Evolutionary conservation across 106 monocot genomes (phyloP), one percentile per base, ranked within the genome.

Genomic region (Dendrobium huoshanense): DNA sequence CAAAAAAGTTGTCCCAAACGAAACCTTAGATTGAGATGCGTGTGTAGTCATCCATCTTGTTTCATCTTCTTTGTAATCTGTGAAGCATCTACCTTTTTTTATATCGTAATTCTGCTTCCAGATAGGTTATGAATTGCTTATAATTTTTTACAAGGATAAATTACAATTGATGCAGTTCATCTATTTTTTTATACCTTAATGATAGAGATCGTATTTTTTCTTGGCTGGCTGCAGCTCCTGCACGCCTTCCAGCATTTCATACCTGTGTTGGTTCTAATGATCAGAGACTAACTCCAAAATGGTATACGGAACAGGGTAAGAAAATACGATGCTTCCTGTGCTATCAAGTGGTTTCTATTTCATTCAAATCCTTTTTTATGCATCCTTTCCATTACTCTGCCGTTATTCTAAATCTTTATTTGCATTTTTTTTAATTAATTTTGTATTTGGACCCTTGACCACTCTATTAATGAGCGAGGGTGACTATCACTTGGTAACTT

Each of bases 221-320:
- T 8, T 73, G 4, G 49, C 78, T 73, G 19, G 80, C 77, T 83
- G 78, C 90, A 98, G 97, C 83, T 78, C 92, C 97, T 76, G 87
- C 94, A 55, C 86, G 92, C 11, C 89, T 98, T 55, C 97, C 97
- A 41, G 81, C 81, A 79, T 98, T 98, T 88, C 97, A 98, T 80
- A 94, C 97, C 68, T 98, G 97, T 78, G 94, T 98, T 49, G 97
- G 94, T 82, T 86, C 92, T 45, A 85, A 87, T 83, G 94, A 94
- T n/a, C 91, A 98, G 75, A 91, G 82, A 79, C 80, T 98, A 47
- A 94, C 94, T 25, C 88, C 88, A 77, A 91, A 92, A 75, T 98
- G 97, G 97, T 98, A 98, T 68, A 87, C 56, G 75, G 97, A 98
- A 5, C 85, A 94, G 81, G 97, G 97, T 98, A 92, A 78, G 44